Percentiles rank a stretch among this genome's conserved stretches.
These are phyloP conservation scores for Penicillium subrubescens DNA, from an alignment of 495 filamentous ascomycete genomes.

Conservation along the genomic window DNA sequence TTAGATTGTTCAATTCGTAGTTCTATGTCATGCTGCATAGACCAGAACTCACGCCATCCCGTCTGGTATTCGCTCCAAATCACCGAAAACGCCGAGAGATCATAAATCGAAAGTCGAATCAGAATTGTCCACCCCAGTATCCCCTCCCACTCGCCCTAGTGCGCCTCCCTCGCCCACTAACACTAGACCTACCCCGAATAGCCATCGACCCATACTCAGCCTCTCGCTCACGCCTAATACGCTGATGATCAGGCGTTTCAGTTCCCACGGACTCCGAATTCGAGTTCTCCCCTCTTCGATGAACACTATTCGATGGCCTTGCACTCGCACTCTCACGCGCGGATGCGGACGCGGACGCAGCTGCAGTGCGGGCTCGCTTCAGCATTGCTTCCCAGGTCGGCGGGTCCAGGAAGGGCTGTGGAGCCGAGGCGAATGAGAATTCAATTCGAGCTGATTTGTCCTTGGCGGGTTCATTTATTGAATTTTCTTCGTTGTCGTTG, in stretches of 20 bases:
- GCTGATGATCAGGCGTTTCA: slow-evolving; percentile 22
- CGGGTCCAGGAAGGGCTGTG: slow-evolving; percentile 33
- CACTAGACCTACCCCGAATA: slow-evolving; percentile 31
- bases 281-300: background rate
- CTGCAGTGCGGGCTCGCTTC: slow-evolving; percentile 10
- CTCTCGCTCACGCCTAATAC: slow-evolving; percentile 24
- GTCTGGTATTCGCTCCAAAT: background rate
- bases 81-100: background rate
- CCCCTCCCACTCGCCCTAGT: slow-evolving; percentile 15
- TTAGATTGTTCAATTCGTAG: background rate
- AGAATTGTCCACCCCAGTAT: slow-evolving; percentile 16
- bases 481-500: slow-evolving; percentile 4
- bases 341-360: slow-evolving; percentile 2
- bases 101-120: background rate
- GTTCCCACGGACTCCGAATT: background rate
- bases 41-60: no score
- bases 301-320: background rate
- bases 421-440: slow-evolving; percentile 16
- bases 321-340: background rate
- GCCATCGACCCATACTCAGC: slow-evolving; percentile 39
- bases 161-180: slow-evolving; percentile 25
- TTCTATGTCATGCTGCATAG: background rate
- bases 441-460: slow-evolving; percentile 11
- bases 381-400: slow-evolving; percentile 27
- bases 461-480: background rate